phyloP scores from a whole-genome alignment of 768 basidiomycete genomes.

The Leccinum ochraceum region DNA sequence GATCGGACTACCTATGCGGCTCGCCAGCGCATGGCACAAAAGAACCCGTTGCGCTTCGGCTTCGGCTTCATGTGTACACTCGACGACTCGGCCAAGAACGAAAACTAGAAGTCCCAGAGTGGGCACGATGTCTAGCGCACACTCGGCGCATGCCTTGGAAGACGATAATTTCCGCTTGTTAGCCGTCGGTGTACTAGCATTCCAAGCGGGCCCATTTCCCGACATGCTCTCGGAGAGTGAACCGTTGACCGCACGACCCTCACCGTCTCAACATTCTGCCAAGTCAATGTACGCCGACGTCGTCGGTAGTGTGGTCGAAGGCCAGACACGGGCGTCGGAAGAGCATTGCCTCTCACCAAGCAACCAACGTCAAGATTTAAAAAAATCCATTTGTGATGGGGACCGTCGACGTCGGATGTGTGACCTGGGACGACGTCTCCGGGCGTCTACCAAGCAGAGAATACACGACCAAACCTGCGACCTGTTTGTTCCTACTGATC shows the following conservation, averaged over 20 bases:
- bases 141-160: not conserved
- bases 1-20: constrained; percentile 8
- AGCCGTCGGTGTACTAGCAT: constrained; percentile 1
- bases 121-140: not conserved
- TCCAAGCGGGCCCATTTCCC: constrained; percentile 1
- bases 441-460: constrained; percentile 4
- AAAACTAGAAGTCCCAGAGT: not conserved
- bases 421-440: not conserved
- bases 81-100: not conserved
- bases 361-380: not conserved
- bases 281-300: not conserved
- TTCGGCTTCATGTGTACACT: constrained; percentile 2
- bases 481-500: not conserved
- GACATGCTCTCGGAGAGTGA: not conserved
- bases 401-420: not conserved
- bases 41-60: not conserved
- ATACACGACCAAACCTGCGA: not conserved
- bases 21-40: not conserved
- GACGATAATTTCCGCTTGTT: constrained; percentile 8
- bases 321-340: not conserved
- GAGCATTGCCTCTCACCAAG: not conserved
- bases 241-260: constrained; percentile 6
- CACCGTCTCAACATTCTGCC: not conserved
- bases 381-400: not conserved
- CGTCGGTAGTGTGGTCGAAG: constrained; percentile 2